Evolutionary conservation across 352 stramenopile species (phyloP).

Genomic region (Globisporangium barbulae): DNA sequence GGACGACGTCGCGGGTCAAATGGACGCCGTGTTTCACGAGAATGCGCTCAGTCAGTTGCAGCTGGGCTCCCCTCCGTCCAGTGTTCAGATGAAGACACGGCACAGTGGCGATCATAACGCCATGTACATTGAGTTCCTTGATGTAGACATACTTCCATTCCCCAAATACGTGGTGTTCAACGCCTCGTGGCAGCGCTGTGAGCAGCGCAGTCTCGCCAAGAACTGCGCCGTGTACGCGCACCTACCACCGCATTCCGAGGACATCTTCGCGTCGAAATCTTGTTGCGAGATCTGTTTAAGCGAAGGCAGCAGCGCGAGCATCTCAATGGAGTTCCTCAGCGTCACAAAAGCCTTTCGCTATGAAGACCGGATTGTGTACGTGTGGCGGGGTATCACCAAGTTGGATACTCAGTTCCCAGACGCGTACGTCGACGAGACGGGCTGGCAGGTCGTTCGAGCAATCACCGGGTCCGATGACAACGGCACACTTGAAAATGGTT

Average conservation of each 20-base stretch:
- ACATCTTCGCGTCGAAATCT: conserved; percentile 2
- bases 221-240: conserved; percentile 6
- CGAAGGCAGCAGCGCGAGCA: background rate
- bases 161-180: background rate
- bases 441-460: conserved; percentile 4
- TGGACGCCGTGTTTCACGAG: conserved; percentile 6
- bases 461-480: background rate
- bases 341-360: conserved; percentile 1
- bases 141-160: conserved; percentile 2
- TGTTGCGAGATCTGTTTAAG: background rate
- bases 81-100: background rate
- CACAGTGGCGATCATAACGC: background rate
- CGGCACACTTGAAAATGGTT: background rate
- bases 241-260: background rate
- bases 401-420: conserved; percentile 3
- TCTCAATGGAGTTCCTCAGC: background rate
- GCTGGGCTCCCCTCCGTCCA: background rate
- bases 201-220: conserved; percentile 4
- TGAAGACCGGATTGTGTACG: conserved; percentile 2
- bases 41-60: background rate
- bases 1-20: background rate
- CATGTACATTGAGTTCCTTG: conserved; percentile 9
- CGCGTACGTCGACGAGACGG: conserved; percentile 2
- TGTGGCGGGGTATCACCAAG: background rate
- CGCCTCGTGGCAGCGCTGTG: conserved; percentile 6